Evolutionary conservation across 2,329 filamentous ascomycete genomes (phyloP), one percentile per base, ranked within the genome.

Genomic region (Cladorrhinum sp.): DNA sequence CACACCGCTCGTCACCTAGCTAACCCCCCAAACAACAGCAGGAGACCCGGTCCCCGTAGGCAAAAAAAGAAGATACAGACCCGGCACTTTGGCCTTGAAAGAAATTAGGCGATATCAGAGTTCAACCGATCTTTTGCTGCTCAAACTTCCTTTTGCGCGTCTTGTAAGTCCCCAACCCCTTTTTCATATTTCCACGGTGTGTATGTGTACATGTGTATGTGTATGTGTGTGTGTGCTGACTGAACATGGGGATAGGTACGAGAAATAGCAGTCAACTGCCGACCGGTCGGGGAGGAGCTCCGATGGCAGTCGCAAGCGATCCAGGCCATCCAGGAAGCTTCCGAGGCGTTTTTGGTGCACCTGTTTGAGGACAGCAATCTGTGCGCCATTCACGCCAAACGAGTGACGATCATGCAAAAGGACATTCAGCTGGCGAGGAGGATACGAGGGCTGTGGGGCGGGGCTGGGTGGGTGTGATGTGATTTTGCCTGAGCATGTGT

Each of bases 231-330:
- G n/a, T 12, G 3, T 33, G 20, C 7, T 20, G 36, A 28, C 18
- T 42, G 20, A 1, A 4, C n/a, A 7, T 23, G 18, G 26, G 24
- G 23, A 24, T 64, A 84, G 82, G 80, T 90, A 59, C 87, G 89
- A 74, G 90, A 92, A 77, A 90, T 92, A 67, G 89, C 89, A 3
- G 72, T 90, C 26, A 77, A 82, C 1, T 80, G 88, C 63, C 85
- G 87, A 18, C 83, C 86, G 3, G 75, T 76, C 36, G 86, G 85
- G 62, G 80, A 86, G 60, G 88, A 91, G 63, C 86, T 98, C 75
- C 86, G 94, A 68, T 99, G 95, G 93, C 95, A 98, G 79, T 96
- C 91, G 58, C 94, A 96, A 70, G 94, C 95, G 56, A 95, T 98
- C 70, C 86, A 90, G 71, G 94, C 94, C 12, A 82, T 98, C 2